Base-by-base conservation (phyloP, 1,284 basidiomycete species). In the Porogramme epimiltina region DNA sequence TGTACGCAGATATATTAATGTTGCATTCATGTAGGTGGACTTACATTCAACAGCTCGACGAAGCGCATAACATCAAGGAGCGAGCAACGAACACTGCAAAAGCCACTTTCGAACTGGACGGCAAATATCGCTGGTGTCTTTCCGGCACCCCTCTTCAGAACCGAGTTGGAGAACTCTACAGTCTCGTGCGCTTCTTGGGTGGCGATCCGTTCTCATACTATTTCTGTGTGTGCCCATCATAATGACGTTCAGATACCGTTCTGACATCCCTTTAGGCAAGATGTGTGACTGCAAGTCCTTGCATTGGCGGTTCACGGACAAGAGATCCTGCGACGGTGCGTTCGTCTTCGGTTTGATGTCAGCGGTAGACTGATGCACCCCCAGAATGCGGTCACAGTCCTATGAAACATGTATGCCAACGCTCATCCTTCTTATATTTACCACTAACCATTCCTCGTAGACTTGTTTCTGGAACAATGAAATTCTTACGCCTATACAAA, bases 1-100 rank as follows among this genome's bases (percentile, higher is more conserved):
- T 23, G 86, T 85, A 56, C 25, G 80, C 49, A 10, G 5, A 8
- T 11, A 3, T 47, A 18, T 33, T 42, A 6, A 22, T 49, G 37
- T 45, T 39, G 42, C 15, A 51, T 24, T 34, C 22, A 26, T 16
- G 43, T 20, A 6, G 28, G 28, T 9, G n/a, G 42, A 44, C 18
- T 34, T 62, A 19, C 64, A 15, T 31, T 34, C 6, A 47, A 18
- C 54, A 90, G 88, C 84, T 99, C 38, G 97, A 99, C 64, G 97
- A 99, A 73, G 96, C 96, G 6, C 97, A 99, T 71, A 98, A 97
- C 68, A 99, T 97, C 76, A 96, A 95, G 69, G 96, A 99, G 68
- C 84, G 97, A 15, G 74, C 86, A 1, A 96, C 94, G 1, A 98
- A 98, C 66, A 98, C 96, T 0, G 95, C 97, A 2, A 98, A 98